Evolutionary conservation across 176 grass and related monocot genomes (phyloP), one percentile per base, ranked within the genome.

Genomic region (Eragrostis curvula): DNA sequence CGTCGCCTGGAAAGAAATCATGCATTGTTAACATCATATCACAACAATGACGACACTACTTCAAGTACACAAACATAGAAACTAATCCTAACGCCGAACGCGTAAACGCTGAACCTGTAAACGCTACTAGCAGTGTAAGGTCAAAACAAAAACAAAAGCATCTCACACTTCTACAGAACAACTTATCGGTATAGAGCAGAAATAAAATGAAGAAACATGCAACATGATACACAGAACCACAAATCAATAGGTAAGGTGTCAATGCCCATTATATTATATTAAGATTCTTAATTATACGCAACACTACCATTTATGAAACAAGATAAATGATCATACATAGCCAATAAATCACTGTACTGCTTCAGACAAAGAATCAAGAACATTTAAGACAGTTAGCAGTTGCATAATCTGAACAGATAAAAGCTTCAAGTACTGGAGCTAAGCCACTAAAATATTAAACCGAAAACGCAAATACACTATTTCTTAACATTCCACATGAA

Each of bases 1-100:
- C 20, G 85, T 82, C 6, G 51, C 74, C 85, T 88, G 61, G 51
- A 43, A 6, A 75, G 40, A 74, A 78, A 27, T 32, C 2, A 0
- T 0, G 16, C 9, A 69, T 46, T 25, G 42, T 60, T 83, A 65
- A 47, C 25, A 66, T 11, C 8, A 0, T 60, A 79, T 8, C 18
- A 77, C 28, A 51, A 18, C 32, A 36, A 36, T 2, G 32, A 36
- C 4, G 32, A 36, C 32, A 36, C 32, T 36, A 36, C 41, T 61
- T 7, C 30, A 15, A 14, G 53, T 62, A 20, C 13, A 41, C n/a
- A 85, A 48, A n/a, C n/a, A 74, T 68, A 17, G 9, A 64, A 53
- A 7, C 17, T 17, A 51, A 39, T 53, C 27, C 20, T 3, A 12
- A 52, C 52, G 47, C 17, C 16, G 3, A 9, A 8, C 14, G 12